phyloP scores from a whole-genome alignment of 1,284 basidiomycete genomes.

The Ganoderma resinaceum region DNA sequence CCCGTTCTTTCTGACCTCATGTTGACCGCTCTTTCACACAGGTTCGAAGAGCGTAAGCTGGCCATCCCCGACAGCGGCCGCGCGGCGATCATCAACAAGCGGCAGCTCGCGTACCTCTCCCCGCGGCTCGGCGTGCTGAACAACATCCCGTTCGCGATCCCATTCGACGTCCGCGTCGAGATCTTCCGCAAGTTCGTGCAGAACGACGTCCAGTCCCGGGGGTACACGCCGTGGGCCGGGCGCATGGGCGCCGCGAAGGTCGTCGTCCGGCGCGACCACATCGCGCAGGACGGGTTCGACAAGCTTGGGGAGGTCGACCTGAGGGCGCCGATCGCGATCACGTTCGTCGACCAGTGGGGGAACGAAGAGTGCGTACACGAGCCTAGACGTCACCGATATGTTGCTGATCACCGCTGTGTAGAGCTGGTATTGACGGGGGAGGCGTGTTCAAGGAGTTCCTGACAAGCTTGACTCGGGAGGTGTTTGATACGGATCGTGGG shows the following conservation, averaged over 20 bases:
- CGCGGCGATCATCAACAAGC: constrained; percentile 56
- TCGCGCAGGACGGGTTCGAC: constrained; percentile 92
- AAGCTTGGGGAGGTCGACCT: constrained; percentile 78
- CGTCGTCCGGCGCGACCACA: constrained; percentile 76
- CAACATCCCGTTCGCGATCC: constrained; percentile 96
- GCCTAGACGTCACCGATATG: constrained; percentile 5
- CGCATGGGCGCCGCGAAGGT: constrained; percentile 43
- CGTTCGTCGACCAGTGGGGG: constrained; percentile 92
- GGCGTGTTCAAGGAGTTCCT: constrained; percentile 99
- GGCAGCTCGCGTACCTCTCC: constrained; percentile 77
- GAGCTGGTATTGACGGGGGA: constrained; percentile 94
- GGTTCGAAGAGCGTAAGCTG: constrained; percentile 66
- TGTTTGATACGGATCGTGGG: constrained; percentile 94
- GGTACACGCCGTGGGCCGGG: constrained; percentile 31
- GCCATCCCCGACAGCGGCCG: constrained; percentile 43
- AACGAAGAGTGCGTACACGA: constrained; percentile 70
- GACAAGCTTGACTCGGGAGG: constrained; percentile 90
- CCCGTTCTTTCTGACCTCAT: not conserved
- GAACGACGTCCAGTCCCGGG: constrained; percentile 54
- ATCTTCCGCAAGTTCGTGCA: constrained; percentile 89
- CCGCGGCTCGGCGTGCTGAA: constrained; percentile 92
- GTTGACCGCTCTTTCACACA: constrained; percentile 31
- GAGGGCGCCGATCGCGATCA: constrained; percentile 85
- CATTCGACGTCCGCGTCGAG: constrained; percentile 89
- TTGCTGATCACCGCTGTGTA: constrained; percentile 35